phyloP scores from a whole-genome alignment of 1,284 basidiomycete species.

The Sanghuangporus sanghuang region DNA sequence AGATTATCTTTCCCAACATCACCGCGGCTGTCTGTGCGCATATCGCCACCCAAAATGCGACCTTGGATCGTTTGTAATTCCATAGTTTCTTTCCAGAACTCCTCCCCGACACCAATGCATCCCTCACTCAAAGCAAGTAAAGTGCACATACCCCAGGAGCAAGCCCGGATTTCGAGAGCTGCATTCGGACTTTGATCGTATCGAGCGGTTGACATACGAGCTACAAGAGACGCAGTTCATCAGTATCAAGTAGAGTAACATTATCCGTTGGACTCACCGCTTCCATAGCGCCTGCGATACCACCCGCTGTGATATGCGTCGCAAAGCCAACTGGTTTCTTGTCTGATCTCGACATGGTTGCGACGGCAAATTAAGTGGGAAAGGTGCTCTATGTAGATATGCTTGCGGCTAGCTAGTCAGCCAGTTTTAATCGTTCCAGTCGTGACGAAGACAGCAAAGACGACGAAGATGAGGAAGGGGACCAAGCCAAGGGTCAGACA shows the following conservation, averaged over 20 bases:
- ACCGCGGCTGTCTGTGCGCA: not conserved
- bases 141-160: constrained; percentile 66
- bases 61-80: no score
- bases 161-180: constrained; percentile 67
- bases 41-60: not conserved
- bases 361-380: not conserved
- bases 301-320: constrained; percentile 89
- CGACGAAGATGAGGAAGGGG: no score
- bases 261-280: constrained; percentile 50
- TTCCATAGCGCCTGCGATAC: constrained; percentile 87
- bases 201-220: constrained; percentile 62
- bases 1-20: not conserved
- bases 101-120: not conserved
- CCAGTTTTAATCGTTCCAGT: no score
- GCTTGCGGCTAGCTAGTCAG: no score
- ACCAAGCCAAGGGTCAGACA: no score
- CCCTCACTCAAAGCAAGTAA: not conserved
- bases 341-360: constrained; percentile 52
- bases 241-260: not conserved
- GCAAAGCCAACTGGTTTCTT: constrained; percentile 80
- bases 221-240: constrained; percentile 31
- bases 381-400: no score
- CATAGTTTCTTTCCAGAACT: not conserved
- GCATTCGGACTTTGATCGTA: constrained; percentile 73
- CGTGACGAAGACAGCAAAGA: no score